Evolutionary conservation across 1,284 basidiomycete species (phyloP), one percentile per base, ranked within the genome.

Genomic region (Puccinia triticina): DNA sequence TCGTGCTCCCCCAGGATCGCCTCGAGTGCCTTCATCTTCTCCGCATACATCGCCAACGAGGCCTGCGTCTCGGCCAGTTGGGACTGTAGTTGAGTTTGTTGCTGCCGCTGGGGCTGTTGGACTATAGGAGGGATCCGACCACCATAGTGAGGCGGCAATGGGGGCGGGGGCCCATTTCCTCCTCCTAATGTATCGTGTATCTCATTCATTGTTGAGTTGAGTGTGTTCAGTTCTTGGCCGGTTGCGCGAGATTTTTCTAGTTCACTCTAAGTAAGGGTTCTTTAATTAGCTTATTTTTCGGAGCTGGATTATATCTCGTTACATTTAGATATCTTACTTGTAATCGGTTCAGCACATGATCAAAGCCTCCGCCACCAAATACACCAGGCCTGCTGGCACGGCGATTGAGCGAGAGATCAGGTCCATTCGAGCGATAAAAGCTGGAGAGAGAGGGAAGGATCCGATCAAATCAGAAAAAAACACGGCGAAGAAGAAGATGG

Each of bases 201-300:
- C 53, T 98, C 95, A 69, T 89, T 91, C 90, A 99, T 94, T 0
- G 93, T 90, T n/a, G 90, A 90, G 29, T 91, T 92, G 57, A 99
- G 88, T 0, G 90, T 90, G 85, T 92, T 91, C 5, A 99, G 89
- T 86, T 99, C 96, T 0, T 91, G 90, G n/a, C 94, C 93, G 0
- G 95, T 96, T 86, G 98, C 95, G 26, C 94, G 91, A 86, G 94
- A 96, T 88, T 96, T 96, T 88, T 93, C 92, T 50, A 99, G 90
- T 86, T 98, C 96, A 84, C 91, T 92, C 88, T 98, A 92, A 2
- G 93, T 88, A 66, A 92, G 90, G 50, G 12, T 53, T 12, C 89
- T 2, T 93, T 88, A 0, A 78, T 83, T 74, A 84, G 90, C 91
- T 26, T 88, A 88, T 86, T 84, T 86, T 85, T 86, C 85, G 84